Evolutionary conservation across 2,329 filamentous ascomycete genomes (phyloP).

Genomic region (Cylindrodendrum hubeiense): DNA sequence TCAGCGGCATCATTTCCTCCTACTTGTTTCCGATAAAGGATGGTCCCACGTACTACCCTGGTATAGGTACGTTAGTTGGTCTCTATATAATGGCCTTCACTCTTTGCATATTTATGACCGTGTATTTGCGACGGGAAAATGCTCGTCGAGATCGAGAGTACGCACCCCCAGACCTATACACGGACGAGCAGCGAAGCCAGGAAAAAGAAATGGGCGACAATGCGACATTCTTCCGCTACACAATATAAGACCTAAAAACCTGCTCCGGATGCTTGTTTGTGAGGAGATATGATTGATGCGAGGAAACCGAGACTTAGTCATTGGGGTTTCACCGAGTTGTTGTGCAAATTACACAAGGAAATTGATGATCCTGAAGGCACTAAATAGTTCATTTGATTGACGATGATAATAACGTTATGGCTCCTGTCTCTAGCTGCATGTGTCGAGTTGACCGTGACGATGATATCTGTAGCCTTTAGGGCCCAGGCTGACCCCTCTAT

Average conservation of each 20-base stretch:
- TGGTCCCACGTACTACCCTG: conserved; percentile 15
- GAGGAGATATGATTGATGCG: too few species aligned
- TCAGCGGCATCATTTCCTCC: conserved; percentile 17
- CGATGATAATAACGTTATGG: too few species aligned
- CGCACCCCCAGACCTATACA: conserved; percentile 12
- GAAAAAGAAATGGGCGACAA: conserved; percentile 20
- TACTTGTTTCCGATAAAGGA: conserved; percentile 18
- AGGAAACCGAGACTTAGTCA: too few species aligned
- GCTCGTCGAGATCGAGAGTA: conserved; percentile 13
- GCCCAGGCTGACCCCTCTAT: too few species aligned
- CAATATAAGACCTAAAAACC: not conserved
- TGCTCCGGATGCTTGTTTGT: not conserved
- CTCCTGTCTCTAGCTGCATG: too few species aligned
- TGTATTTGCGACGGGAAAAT: conserved; percentile 20
- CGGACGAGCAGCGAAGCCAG: not conserved
- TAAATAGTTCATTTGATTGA: too few species aligned
- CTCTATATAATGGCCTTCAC: conserved; percentile 7
- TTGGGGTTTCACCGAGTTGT: too few species aligned
- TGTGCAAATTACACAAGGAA: too few species aligned
- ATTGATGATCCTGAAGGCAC: too few species aligned
- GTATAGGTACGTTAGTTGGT: conserved; percentile 17
- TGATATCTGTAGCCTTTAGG: too few species aligned
- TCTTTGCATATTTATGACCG: conserved; percentile 17
- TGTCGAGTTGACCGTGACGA: too few species aligned
- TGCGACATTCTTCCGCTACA: conserved; percentile 23